Evolutionary conservation across 2,329 filamentous ascomycete species (phyloP), one percentile per base, ranked within the genome.

Genomic region (Botrytis deweyae): DNA sequence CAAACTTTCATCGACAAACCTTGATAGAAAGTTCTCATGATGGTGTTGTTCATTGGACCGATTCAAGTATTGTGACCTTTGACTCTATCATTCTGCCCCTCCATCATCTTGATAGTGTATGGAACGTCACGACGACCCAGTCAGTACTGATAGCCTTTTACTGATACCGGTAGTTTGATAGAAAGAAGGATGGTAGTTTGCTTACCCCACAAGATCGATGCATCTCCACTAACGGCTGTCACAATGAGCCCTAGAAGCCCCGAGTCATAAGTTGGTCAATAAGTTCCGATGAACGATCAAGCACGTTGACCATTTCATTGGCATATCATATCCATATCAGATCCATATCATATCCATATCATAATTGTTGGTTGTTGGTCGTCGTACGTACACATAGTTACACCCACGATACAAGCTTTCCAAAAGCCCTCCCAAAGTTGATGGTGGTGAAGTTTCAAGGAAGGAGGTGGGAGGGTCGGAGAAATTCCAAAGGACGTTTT

Each of bases 81-180:
- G 36, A 55, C 36, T 55, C 40, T 62, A 49, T 68, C 46, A 59
- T 46, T 68, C 46, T 58, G 40, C 62, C 70, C 46, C 70, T 44
- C 46, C 70, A 72, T 66, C 25, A 29, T 58, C 16, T 40, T 72
- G 61, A 71, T 65, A 55, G 61, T 64, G 70, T 59, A 72, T 72
- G 70, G 38, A 72, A 72, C 70, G 70, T 72, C 70, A 72, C 70
- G 66, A 38, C 36, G 69, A 49, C n/a, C 46, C 46, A 42, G 59
- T 16, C 46, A 42, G 59, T 16, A 44, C 61, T 42, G 58, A 52
- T 71, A 52, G 69, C 42, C 40, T 64, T 58, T 64, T 58, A 16
- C 29, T 65, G 69, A 46, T 58, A 58, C 9, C 20, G 66, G 55
- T 42, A 58, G 49, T 29, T n/a, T 58, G 52, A 58, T 29, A 33